Percentiles rank a stretch among this genome's conserved stretches.
These are phyloP conservation scores for Pseudogymnoascus sp. DNA, from an alignment of 2,329 filamentous ascomycete genomes.

Conservation along the genomic window DNA sequence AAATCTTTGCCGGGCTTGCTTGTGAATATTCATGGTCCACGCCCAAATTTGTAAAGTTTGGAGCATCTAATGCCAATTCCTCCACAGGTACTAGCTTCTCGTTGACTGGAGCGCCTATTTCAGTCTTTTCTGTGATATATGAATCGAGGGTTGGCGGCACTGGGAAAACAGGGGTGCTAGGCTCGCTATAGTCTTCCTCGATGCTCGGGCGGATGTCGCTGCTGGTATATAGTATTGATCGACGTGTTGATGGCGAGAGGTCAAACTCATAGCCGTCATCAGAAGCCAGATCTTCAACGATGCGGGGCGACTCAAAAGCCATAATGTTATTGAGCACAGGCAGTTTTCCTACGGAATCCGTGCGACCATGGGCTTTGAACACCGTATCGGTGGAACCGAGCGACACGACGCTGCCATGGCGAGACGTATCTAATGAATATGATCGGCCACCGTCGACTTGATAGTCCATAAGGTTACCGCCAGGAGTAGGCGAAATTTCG, in stretches of 20 bases:
- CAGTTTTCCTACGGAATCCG: conserved; percentile 13
- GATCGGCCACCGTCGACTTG: conserved; percentile 1
- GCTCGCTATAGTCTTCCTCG: not conserved
- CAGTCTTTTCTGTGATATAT: not conserved
- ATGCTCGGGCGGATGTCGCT: not conserved
- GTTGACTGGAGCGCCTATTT: not conserved
- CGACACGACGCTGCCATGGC: conserved; percentile 1
- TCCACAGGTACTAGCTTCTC: not conserved
- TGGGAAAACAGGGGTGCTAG: not conserved
- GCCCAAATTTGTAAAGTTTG: conserved; percentile 22
- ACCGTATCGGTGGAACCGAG: conserved; percentile 2
- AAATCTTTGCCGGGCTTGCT: conserved; percentile 21
- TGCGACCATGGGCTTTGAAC: conserved; percentile 15
- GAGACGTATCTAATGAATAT: not conserved
- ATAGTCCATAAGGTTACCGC: not conserved
- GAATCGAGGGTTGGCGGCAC: not conserved
- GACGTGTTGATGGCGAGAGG: conserved; percentile 2
- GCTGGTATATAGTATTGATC: not conserved
- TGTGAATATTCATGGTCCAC: conserved; percentile 16
- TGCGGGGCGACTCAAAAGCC: not conserved
- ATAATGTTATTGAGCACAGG: not conserved
- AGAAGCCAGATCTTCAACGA: conserved; percentile 1
- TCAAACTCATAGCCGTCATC: conserved; percentile 1
- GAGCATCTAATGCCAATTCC: conserved; percentile 18
- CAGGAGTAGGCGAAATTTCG: not conserved